Evolutionary conservation across 176 grass and related monocot species (phyloP).

Genomic region (Guadua angustifolia): DNA sequence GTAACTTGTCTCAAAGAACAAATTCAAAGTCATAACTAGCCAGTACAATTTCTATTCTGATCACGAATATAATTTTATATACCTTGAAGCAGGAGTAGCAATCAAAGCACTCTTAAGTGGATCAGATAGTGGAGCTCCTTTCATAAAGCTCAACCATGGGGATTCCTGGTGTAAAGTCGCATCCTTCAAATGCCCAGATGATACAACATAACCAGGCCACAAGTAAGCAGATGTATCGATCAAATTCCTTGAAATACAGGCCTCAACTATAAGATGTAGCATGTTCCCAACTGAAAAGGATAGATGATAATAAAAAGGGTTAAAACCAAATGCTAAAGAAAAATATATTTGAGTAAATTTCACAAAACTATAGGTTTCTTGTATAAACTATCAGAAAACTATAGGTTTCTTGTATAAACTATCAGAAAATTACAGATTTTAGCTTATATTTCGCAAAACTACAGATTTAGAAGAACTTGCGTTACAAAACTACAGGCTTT

Average conservation of each 20-base stretch:
- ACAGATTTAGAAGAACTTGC: no score
- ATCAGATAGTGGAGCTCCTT: slow-evolving; percentile 75
- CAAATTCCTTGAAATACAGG: slow-evolving; percentile 94
- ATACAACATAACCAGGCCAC: slow-evolving; percentile 84
- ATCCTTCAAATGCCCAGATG: slow-evolving; percentile 68
- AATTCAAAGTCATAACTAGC: neutral
- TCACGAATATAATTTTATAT: slow-evolving; percentile 29
- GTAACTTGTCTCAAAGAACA: slow-evolving; percentile 2
- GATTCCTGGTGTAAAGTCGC: slow-evolving; percentile 71
- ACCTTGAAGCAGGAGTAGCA: slow-evolving; percentile 88
- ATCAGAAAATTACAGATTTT: no score
- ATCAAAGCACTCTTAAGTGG: slow-evolving; percentile 78
- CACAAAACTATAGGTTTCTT: no score
- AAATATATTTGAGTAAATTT: slow-evolving; percentile 3
- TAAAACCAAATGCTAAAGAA: slow-evolving; percentile 19
- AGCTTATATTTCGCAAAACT: no score
- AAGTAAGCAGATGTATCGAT: slow-evolving; percentile 89
- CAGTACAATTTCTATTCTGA: slow-evolving; percentile 7
- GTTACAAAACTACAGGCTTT: no score
- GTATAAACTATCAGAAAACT: no score
- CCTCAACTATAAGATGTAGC: slow-evolving; percentile 96
- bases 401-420: no score
- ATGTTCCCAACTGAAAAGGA: slow-evolving; percentile 84
- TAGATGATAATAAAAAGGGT: slow-evolving; percentile 21
- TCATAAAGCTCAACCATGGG: slow-evolving; percentile 89